A percentile compares a stretch with the other conserved stretches of the same genome.
Evolutionary conservation across 225 moss, liverwort and hornwort species (phyloP).

Genomic region (Sphagnum tenellum): DNA sequence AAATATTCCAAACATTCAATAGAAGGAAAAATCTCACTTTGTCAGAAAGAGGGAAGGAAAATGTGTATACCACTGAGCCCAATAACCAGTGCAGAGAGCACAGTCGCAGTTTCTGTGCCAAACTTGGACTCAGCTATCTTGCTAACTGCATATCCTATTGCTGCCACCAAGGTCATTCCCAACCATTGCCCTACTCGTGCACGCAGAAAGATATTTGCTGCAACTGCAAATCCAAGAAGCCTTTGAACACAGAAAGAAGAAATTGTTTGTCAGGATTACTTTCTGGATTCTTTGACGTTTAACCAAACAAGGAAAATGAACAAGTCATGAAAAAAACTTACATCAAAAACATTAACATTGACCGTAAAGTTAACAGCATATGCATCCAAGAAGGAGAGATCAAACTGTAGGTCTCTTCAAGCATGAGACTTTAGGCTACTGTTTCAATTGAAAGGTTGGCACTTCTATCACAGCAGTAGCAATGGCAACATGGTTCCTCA

Average conservation of each 20-base stretch:
- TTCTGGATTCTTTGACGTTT: background rate
- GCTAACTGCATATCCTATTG: slow-evolving; percentile 25
- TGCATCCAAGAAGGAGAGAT: too few species aligned
- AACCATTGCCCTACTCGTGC: slow-evolving; percentile 48
- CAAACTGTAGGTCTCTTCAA: too few species aligned
- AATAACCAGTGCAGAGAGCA: slow-evolving; percentile 37
- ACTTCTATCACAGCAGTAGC: too few species aligned
- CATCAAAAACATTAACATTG: too few species aligned
- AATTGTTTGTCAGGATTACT: too few species aligned
- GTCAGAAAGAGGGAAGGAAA: too few species aligned
- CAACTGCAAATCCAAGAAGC: slow-evolving; percentile 34
- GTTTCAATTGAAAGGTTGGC: background rate
- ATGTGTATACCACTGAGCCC: slow-evolving; percentile 30
- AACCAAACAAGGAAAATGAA: background rate
- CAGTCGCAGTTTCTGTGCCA: slow-evolving; percentile 39
- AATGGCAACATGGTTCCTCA: too few species aligned
- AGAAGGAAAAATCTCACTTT: too few species aligned
- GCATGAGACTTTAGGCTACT: background rate
- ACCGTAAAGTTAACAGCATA: too few species aligned
- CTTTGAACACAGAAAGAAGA: slow-evolving; percentile 4
- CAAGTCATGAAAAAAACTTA: too few species aligned
- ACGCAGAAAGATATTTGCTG: slow-evolving; percentile 26
- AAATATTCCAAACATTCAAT: too few species aligned
- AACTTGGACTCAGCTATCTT: slow-evolving; percentile 18
- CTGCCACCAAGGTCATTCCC: slow-evolving; percentile 39